A percentile compares a stretch with the other conserved stretches of the same genome.
phyloP scores from a whole-genome alignment of 805 yeast genomes.

The Candida succiphila region DNA sequence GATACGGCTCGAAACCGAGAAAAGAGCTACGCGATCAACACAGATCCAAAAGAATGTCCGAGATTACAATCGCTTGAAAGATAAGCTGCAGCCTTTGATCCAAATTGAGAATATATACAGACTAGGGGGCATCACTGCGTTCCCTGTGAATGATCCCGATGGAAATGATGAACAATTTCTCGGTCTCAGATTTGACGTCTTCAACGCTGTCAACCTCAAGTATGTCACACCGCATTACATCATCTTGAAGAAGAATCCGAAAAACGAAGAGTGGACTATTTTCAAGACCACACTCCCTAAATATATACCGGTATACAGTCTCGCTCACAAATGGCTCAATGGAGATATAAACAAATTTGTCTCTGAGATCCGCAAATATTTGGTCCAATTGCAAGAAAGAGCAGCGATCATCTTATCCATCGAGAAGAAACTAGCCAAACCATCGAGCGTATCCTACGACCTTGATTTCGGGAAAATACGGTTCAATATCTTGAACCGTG shows the following conservation, averaged over 20 bases:
- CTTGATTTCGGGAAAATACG: conserved; percentile 17
- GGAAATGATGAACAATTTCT: conserved; percentile 19
- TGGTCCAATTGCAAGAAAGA: conserved; percentile 15
- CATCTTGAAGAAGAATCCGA: conserved; percentile 23
- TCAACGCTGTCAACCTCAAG: conserved; percentile 15
- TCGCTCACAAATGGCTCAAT: conserved; percentile 17
- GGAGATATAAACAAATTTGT: conserved; percentile 15
- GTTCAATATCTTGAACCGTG: conserved; percentile 8
- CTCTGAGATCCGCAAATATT: conserved; percentile 12
- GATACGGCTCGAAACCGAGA: too few relatives aligned
- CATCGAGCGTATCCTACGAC: conserved; percentile 14
- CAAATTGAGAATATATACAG: conserved; percentile 37
- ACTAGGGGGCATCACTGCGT: conserved; percentile 40
- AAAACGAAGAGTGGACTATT: conserved; percentile 19
- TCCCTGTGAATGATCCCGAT: conserved; percentile 32
- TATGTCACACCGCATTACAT: conserved; percentile 37
- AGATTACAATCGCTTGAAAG: too few relatives aligned
- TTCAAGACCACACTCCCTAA: conserved; percentile 26
- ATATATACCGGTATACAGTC: conserved; percentile 16
- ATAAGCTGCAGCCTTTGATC: too few relatives aligned
- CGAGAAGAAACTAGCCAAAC: conserved; percentile 4
- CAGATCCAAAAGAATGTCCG: too few relatives aligned
- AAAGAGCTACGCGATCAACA: too few relatives aligned
- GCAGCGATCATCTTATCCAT: conserved; percentile 8
- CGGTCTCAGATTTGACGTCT: conserved; percentile 43